Evolutionary conservation across 2,329 filamentous ascomycete species (phyloP), one percentile per base, ranked within the genome.

Genomic region (Botryosphaeria agaves): DNA sequence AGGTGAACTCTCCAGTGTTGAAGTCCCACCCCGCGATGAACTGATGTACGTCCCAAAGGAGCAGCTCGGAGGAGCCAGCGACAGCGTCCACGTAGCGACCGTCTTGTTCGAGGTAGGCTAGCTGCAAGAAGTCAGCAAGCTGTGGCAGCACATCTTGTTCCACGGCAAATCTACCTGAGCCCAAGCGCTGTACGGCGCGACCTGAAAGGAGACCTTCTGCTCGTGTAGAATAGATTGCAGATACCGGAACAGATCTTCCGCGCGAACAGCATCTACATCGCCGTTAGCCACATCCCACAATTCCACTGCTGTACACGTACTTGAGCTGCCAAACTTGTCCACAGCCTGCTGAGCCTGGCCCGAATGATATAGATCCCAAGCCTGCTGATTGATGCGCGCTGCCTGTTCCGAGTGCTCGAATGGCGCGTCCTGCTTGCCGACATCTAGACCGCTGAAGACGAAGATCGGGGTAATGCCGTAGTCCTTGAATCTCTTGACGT

Each of bases 401-500:
- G 70, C 69, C 40, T 72, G 66, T 32, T 77, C 64, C 15, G 73
- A 62, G 35, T 75, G 64, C 18, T 51, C 51, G 36, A 66, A 62
- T 7, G 60, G 56, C 28, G 80, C 72, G 44, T 85, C 76, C 45
- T 80, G 77, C 34, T 78, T 79, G 23, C 74, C 73, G 36, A 84
- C 68, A 23, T 83, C 72, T 44, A 93, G 70, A 20, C 89, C 89
- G 51, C 87, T 81, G 55, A 98, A 98, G 30, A 98, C 66, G 52
- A 98, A 95, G 38, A 91, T 61, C 2, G 81, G 81, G n/a, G 63
- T 71, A 31, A 92, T 76, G 14, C 70, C 69, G 43, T 75, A 60
- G 27, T 67, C 65, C 36, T 72, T 69, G 64, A 89, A 82, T 34
- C 63, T 61, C 36, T 78, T 67, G 18, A 98, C 61, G 42, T 92